Percentiles rank a stretch among this genome's conserved stretches.
Conservation (phyloP, 164 flowering plant genomes). For the Santalum album region DNA sequence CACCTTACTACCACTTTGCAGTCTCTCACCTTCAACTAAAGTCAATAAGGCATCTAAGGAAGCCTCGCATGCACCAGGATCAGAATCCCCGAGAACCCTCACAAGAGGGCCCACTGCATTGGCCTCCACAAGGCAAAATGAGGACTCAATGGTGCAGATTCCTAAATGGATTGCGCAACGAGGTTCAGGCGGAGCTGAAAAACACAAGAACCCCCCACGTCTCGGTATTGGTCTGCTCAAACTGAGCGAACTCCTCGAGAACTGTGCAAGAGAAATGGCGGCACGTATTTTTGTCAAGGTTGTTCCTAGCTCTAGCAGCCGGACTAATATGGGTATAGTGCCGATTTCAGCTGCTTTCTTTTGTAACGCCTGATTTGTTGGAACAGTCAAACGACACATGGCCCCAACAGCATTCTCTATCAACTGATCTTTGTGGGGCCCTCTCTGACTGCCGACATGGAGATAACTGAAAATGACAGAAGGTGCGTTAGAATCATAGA, state of each 20-base stretch:
- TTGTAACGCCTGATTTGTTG: not conserved
- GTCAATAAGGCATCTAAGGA: slow-evolving; percentile 2
- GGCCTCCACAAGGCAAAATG: slow-evolving; percentile 2
- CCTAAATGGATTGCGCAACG: not conserved
- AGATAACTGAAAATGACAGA: not conserved
- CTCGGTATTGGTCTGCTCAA: not conserved
- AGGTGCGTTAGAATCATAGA: not conserved
- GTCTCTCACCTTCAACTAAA: slow-evolving; percentile 1
- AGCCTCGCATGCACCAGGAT: not conserved
- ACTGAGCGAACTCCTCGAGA: not conserved
- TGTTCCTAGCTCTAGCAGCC: not conserved
- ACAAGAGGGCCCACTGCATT: not conserved
- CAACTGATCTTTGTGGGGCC: not conserved
- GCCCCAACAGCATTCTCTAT: not conserved
- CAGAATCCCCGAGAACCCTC: not conserved
- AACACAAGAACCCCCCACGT: not conserved
- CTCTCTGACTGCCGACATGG: not conserved
- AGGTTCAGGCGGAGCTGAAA: not conserved
- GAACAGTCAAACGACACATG: not conserved
- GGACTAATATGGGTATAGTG: not conserved
- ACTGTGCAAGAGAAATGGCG: not conserved
- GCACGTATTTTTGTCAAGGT: not conserved
- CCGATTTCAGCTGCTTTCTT: not conserved
- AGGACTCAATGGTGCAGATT: not conserved
- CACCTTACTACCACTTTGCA: slow-evolving; percentile 5